Evolutionary conservation across 257 asterid species (phyloP).

Genomic region (Penstemon eatonii): DNA sequence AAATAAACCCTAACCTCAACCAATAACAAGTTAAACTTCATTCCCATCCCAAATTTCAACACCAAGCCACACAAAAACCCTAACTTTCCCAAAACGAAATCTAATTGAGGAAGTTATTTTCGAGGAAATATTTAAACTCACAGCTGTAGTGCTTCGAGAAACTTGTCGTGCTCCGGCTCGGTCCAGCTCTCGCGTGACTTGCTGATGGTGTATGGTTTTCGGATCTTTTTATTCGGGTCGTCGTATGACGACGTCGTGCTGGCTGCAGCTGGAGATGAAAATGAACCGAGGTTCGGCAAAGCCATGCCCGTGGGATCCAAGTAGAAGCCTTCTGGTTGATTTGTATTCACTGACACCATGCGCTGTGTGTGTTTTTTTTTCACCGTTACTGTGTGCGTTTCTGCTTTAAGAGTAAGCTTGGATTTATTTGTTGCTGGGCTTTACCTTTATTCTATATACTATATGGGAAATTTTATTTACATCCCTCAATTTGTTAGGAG

Average conservation of each 20-base stretch:
- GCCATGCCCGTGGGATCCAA: constrained; percentile 69
- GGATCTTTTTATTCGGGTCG: constrained; percentile 66
- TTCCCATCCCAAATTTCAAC: constrained; percentile 16
- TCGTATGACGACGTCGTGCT: constrained; percentile 46
- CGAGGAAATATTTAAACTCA: constrained; percentile 39
- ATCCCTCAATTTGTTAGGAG: too few species aligned
- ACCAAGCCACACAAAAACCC: constrained; percentile 39
- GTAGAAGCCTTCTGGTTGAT: constrained; percentile 49
- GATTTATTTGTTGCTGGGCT: too few species aligned
- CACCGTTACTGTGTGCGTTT: constrained; percentile 26
- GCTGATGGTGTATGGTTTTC: constrained; percentile 86
- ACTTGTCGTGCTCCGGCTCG: constrained; percentile 94
- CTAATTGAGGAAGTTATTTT: constrained; percentile 9
- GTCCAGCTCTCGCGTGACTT: constrained; percentile 98
- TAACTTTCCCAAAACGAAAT: constrained; percentile 24
- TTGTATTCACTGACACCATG: constrained; percentile 52
- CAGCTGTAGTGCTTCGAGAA: constrained; percentile 91
- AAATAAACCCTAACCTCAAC: neutral
- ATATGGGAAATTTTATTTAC: too few species aligned
- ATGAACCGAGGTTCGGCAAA: constrained; percentile 59
- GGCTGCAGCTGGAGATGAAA: constrained; percentile 48
- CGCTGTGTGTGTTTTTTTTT: constrained; percentile 28
- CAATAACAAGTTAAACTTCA: neutral
- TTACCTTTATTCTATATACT: too few species aligned
- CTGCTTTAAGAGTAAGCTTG: neutral